Conservation (phyloP, 2,329 filamentous ascomycete genomes). For the Paramyrothecium sp. region DNA sequence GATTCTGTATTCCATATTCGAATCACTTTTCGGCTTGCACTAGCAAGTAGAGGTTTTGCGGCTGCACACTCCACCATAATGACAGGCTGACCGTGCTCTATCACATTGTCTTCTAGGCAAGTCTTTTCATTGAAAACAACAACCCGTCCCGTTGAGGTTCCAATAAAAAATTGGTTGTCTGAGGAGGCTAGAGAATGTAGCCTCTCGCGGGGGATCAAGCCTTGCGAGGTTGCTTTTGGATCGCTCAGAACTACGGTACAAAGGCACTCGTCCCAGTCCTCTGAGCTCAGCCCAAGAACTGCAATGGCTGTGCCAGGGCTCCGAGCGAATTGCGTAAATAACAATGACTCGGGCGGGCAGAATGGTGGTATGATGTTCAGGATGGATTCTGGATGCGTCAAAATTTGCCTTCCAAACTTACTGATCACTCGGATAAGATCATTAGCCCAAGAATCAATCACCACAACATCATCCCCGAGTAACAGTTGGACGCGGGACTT, state of each 20-base stretch:
- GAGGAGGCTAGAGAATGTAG: neutral
- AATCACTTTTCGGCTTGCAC: neutral
- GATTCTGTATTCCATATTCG: neutral
- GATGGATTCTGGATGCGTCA: neutral
- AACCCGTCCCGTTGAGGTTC: neutral
- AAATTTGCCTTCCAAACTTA: conserved; percentile 1
- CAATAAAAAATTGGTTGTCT: neutral
- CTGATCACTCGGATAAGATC: neutral
- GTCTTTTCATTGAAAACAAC: neutral
- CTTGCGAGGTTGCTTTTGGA: neutral
- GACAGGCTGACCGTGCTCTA: neutral
- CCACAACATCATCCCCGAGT: neutral
- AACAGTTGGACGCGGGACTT: neutral
- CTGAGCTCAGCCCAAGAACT: neutral
- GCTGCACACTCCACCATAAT: neutral
- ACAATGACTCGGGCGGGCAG: neutral
- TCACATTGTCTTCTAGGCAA: neutral
- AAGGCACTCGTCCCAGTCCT: neutral
- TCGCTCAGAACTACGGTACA: neutral
- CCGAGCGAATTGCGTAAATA: neutral
- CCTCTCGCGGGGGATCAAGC: neutral
- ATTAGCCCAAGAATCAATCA: neutral
- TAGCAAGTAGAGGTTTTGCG: neutral
- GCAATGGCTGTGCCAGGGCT: neutral
- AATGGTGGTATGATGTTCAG: neutral